phyloP scores from a whole-genome alignment of 805 yeast genomes.

The Ogataea dorogensis region DNA sequence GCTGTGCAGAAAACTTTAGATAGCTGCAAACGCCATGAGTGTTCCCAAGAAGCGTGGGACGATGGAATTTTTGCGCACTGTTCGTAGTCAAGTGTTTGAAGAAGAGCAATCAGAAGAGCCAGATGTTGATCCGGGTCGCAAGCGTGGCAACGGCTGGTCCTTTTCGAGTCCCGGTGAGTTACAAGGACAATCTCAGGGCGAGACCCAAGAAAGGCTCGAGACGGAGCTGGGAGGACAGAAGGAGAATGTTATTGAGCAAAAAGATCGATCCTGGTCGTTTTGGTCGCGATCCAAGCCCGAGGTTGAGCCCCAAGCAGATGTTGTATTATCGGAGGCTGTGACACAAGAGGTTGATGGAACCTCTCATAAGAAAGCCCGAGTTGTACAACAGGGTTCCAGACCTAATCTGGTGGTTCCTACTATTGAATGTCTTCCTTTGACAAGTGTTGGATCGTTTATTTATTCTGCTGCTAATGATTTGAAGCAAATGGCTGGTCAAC shows the following conservation, averaged over 20 bases:
- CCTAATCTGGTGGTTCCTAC: constrained; percentile 31
- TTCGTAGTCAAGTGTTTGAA: constrained; percentile 25
- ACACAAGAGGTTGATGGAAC: constrained; percentile 8
- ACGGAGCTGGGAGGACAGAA: no score
- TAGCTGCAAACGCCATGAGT: background rate
- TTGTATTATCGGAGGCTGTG: constrained; percentile 24
- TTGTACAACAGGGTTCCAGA: constrained; percentile 5
- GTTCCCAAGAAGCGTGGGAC: constrained; percentile 9
- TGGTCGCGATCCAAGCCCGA: constrained; percentile 20
- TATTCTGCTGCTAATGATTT: constrained; percentile 15
- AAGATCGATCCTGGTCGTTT: constrained; percentile 31
- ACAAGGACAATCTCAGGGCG: no score
- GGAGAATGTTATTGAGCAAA: constrained; percentile 5
- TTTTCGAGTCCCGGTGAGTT: no score
- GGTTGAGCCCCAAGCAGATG: constrained; percentile 5
- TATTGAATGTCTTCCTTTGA: constrained; percentile 29
- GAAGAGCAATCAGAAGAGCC: constrained; percentile 13
- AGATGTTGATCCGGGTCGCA: no score
- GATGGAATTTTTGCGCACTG: constrained; percentile 14
- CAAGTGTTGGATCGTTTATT: constrained; percentile 13
- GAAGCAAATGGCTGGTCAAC: constrained; percentile 20
- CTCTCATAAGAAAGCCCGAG: constrained; percentile 15
- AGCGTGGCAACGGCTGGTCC: constrained; percentile 2
- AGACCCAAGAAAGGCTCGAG: no score
- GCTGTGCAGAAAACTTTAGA: constrained; percentile 7